Percentiles rank a stretch among this genome's conserved stretches.
Conservation (phyloP, 371 early-diverging fungal genomes). For the Circinella umbellata region DNA sequence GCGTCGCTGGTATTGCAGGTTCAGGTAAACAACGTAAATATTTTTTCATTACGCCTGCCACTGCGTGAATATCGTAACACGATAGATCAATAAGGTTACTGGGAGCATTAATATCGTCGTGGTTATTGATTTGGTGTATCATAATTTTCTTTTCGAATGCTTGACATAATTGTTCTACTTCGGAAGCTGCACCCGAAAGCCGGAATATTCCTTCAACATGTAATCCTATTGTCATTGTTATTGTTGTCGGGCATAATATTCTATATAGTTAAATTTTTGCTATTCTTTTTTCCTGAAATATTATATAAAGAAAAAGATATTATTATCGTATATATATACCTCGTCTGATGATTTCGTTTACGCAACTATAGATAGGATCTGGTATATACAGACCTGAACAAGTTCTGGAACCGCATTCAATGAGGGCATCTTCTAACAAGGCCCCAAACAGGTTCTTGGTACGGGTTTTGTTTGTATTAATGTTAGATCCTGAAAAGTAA, state of each 20-base stretch:
- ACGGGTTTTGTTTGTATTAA: not conserved
- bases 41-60: slow-evolving; percentile 48
- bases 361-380: slow-evolving; percentile 44
- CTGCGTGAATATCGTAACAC: slow-evolving; percentile 46
- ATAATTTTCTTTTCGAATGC: slow-evolving; percentile 46
- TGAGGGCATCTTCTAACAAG: slow-evolving; percentile 38
- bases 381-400: slow-evolving; percentile 35
- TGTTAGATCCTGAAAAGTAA: not conserved
- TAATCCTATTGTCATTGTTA: slow-evolving; percentile 26
- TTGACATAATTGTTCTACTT: slow-evolving; percentile 38
- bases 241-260: too few species aligned
- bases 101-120: too few species aligned
- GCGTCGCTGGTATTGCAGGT: slow-evolving; percentile 39
- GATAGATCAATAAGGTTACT: slow-evolving; percentile 29
- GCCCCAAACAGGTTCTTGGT: slow-evolving; percentile 39
- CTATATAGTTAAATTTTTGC: too few species aligned
- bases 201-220: slow-evolving; percentile 49
- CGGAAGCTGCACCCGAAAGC: slow-evolving; percentile 51
- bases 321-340: slow-evolving; percentile 19
- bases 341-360: slow-evolving; percentile 45
- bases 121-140: not conserved
- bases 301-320: not conserved
- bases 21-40: slow-evolving; percentile 46
- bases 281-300: not conserved
- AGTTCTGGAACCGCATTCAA: slow-evolving; percentile 37